Evolutionary conservation across 2,329 filamentous ascomycete species (phyloP).

Genomic region (Alternaria alternata): DNA sequence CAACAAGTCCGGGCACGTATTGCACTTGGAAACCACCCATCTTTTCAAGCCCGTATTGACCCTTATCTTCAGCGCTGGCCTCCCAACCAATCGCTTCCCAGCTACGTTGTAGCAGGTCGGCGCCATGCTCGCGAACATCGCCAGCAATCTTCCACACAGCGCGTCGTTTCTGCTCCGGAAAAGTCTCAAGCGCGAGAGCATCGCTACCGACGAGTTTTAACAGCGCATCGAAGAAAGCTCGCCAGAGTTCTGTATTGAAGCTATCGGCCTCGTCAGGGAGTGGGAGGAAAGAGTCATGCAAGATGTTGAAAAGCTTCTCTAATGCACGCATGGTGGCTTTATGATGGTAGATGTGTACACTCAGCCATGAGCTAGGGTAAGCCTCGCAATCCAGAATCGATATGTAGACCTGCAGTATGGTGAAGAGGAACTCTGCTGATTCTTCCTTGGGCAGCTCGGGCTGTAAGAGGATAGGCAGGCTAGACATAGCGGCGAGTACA

Average conservation of each 20-base stretch:
- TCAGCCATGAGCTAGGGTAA: conserved; percentile 89
- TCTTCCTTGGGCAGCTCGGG: conserved; percentile 79
- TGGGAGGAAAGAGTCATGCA: conserved; percentile 85
- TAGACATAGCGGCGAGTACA: conserved; percentile 82
- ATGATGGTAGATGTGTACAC: conserved; percentile 91
- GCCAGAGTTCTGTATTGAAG: conserved; percentile 95
- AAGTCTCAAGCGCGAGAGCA: conserved; percentile 89
- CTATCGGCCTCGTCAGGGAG: conserved; percentile 88
- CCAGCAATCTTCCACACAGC: conserved; percentile 99
- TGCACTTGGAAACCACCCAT: conserved; percentile 98
- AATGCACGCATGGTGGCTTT: conserved; percentile 87
- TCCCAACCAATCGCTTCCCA: conserved; percentile 99
- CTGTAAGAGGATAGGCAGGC: conserved; percentile 75
- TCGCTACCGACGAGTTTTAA: conserved; percentile 89
- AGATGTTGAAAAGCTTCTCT: conserved; percentile 79
- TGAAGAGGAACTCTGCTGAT: conserved; percentile 76
- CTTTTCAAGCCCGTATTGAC: conserved; percentile 78
- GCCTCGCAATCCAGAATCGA: conserved; percentile 90
- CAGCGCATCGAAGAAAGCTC: conserved; percentile 87
- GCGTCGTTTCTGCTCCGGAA: conserved; percentile 93
- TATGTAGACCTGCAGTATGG: conserved; percentile 83
- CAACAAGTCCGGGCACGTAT: conserved; percentile 91
- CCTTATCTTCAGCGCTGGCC: conserved; percentile 78
- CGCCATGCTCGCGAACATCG: conserved; percentile 90
- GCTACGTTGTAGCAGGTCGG: conserved; percentile 80